Base-by-base conservation (phyloP, 2,329 filamentous ascomycete genomes). In the Tolypocladium pustulatum region DNA sequence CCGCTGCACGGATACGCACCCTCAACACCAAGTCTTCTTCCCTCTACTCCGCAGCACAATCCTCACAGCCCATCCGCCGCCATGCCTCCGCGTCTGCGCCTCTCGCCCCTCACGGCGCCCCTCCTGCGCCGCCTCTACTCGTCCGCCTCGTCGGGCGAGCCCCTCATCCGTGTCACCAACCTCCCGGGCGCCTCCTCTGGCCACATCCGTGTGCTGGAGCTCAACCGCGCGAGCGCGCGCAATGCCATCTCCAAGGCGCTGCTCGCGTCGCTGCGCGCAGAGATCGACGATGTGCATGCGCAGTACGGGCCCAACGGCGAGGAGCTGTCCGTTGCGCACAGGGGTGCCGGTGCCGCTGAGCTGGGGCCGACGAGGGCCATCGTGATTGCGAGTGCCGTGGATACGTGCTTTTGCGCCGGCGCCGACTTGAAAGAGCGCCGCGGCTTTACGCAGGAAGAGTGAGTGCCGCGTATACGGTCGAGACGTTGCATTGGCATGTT, bases 381-480 rank as follows among this genome's bases (percentile, higher is more conserved):
- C 65, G 84, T 99, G 46, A 67, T 99, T 20, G 89, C 90, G 13
- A 95, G 90, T 68, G 90, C 90, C 46, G 82, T 90, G n/a, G 90
- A 97, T 65, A 80, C 84, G 30, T 88, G 86, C 66, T 99, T 99
- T 73, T 99, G 94, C 73, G 91, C 94, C 0, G 94, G 94, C 41
- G 94, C 94, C 4, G 94, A 99, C 70, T 75, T 99, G 67, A 97
- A 97, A 71, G 93, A 97, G 78, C 79, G 93, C 34, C 81, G 82
- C 60, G 83, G 80, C 4, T 94, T 97, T 73, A 87, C 84, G 1
- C 81, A 80, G 61, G 83, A 91, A 66, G 88, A 97, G 91, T 96
- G 72, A 61, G 84, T 22, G 9, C 20, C 27, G 7, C 25, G 49
- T 20, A 0, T 15, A 8, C 25, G n/a, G 15, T 15, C 46, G 32